phyloP scores from a whole-genome alignment of 2,329 filamentous ascomycete species.

The Arthrobotrys sphaeroides region DNA sequence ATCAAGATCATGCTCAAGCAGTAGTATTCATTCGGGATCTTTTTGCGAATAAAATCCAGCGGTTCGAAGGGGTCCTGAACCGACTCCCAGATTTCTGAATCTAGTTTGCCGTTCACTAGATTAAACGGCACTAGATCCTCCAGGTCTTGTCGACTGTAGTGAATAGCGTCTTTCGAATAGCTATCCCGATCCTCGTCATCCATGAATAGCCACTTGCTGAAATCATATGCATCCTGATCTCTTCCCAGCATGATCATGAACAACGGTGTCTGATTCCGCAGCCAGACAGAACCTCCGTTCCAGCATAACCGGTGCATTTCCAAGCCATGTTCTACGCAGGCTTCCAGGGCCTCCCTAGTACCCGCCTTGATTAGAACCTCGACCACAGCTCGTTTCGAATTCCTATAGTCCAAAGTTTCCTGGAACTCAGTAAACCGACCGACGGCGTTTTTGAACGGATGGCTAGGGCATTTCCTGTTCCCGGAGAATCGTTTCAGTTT shows the following conservation, averaged over 20 bases:
- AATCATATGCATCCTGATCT: conserved; percentile 36
- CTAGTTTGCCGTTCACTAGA: conserved; percentile 23
- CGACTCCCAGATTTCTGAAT: conserved; percentile 26
- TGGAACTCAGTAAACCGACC: conserved; percentile 30
- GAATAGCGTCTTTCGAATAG: conserved; percentile 24
- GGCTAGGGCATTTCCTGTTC: conserved; percentile 20
- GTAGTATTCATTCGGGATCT: conserved; percentile 31
- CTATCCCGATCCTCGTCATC: conserved; percentile 29
- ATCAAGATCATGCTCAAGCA: conserved; percentile 29
- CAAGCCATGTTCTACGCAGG: conserved; percentile 27
- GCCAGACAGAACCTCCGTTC: conserved; percentile 33
- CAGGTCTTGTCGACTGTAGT: conserved; percentile 26
- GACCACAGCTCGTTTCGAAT: conserved; percentile 17
- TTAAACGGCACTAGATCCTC: conserved; percentile 30
- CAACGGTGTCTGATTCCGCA: conserved; percentile 29
- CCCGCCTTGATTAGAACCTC: conserved; percentile 18
- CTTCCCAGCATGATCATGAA: conserved; percentile 32
- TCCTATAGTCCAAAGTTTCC: conserved; percentile 21
- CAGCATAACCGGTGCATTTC: conserved; percentile 30
- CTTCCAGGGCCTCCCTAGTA: conserved; percentile 23
- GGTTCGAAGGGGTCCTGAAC: conserved; percentile 31
- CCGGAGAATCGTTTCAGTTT: conserved; percentile 24
- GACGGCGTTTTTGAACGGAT: conserved; percentile 21
- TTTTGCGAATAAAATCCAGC: conserved; percentile 33
- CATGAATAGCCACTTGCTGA: conserved; percentile 40